phyloP scores from a whole-genome alignment of 768 basidiomycete genomes.

The Roridomyces roridus region DNA sequence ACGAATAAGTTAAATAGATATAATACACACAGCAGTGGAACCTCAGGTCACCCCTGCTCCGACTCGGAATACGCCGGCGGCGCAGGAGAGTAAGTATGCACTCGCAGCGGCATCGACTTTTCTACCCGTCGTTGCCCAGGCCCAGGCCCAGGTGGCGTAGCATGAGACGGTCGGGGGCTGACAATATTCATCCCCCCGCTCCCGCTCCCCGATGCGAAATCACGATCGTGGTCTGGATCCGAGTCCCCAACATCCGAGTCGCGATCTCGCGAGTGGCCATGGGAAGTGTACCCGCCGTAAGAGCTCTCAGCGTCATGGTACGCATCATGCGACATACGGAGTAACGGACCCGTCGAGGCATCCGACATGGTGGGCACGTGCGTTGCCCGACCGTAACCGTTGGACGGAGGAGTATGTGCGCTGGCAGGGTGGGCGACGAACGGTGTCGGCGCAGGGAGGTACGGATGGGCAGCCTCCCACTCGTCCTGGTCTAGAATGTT shows the following conservation, averaged over 20 bases:
- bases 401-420: background rate
- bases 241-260: background rate
- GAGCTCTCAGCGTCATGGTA: background rate
- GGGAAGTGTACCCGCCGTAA: background rate
- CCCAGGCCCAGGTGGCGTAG: background rate
- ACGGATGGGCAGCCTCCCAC: constrained; percentile 3
- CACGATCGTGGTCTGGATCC: background rate
- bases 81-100: background rate
- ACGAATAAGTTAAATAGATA: no score
- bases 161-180: background rate
- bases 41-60: no score
- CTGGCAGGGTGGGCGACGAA: background rate
- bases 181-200: background rate
- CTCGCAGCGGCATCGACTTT: constrained; percentile 7
- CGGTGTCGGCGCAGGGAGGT: background rate
- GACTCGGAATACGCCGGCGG: constrained; percentile 15
- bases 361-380: background rate
- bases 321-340: background rate
- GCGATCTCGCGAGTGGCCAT: background rate
- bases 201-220: constrained; percentile 1
- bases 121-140: no score
- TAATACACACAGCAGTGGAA: no score
- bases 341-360: constrained; percentile 1
- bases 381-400: background rate
- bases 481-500: no score